phyloP scores from a whole-genome alignment of 148 eudicot species.

The Polygonum maritimum region DNA sequence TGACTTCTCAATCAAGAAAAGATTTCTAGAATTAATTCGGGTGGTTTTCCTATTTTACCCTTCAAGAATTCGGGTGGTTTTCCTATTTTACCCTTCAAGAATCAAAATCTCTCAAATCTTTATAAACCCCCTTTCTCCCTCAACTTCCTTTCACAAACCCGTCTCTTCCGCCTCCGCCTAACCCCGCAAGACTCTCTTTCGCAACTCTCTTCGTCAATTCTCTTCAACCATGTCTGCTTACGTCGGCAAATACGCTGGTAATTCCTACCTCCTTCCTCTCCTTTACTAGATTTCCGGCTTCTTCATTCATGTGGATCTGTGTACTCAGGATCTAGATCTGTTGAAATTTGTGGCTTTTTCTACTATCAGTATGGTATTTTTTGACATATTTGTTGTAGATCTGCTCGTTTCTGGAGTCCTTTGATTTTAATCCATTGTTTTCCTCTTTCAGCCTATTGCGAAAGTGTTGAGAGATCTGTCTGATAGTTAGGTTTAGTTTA shows the following conservation, averaged over 20 bases:
- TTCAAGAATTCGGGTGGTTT: background rate
- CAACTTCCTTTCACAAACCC: background rate
- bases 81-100: background rate
- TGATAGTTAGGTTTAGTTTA: background rate
- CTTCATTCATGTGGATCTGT: background rate
- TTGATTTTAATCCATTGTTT: background rate
- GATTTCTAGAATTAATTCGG: background rate
- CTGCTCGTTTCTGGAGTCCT: background rate
- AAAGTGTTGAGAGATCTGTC: background rate
- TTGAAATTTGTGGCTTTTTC: background rate
- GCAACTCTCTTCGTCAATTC: background rate
- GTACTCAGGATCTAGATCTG: background rate
- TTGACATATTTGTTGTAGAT: background rate
- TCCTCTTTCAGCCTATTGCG: background rate
- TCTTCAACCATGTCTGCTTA: slow-evolving; percentile 14
- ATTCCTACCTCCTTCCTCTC: background rate
- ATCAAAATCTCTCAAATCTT: background rate
- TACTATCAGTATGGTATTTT: background rate
- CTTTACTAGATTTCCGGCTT: background rate
- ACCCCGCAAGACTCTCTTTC: background rate
- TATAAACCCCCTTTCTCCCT: background rate
- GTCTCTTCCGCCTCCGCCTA: slow-evolving; percentile 4
- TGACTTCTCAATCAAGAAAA: background rate
- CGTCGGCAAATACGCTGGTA: slow-evolving; percentile 19
- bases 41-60: background rate